Conservation (phyloP, 257 asterid species). For the Lycium barbarum region DNA sequence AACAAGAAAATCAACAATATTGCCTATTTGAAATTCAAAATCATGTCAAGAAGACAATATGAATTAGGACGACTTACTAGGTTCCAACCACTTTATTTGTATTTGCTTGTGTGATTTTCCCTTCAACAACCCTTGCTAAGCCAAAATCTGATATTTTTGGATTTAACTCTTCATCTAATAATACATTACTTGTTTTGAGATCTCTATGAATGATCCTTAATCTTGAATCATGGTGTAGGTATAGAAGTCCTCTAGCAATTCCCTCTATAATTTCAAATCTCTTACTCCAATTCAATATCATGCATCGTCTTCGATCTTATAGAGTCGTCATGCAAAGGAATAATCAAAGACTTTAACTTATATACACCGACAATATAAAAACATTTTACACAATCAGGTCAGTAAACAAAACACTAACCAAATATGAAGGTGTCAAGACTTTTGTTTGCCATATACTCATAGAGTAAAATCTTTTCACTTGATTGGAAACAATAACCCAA, state of each 20-base stretch:
- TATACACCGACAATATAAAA: background rate
- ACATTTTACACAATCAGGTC: no score
- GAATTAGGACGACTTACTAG: slow-evolving; percentile 14
- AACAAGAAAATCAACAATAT: background rate
- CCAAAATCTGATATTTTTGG: slow-evolving; percentile 31
- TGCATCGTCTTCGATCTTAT: background rate
- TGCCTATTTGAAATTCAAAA: background rate
- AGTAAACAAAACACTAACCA: background rate
- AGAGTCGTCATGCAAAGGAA: background rate
- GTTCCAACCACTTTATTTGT: slow-evolving; percentile 30
- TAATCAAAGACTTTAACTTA: background rate
- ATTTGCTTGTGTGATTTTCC: slow-evolving; percentile 28
- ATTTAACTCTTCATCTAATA: slow-evolving; percentile 25
- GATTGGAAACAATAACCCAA: slow-evolving; percentile 27
- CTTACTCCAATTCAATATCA: background rate
- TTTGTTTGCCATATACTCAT: slow-evolving; percentile 24
- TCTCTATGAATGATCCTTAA: slow-evolving; percentile 25
- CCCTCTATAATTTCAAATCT: slow-evolving; percentile 25
- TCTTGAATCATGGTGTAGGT: slow-evolving; percentile 23
- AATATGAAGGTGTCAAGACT: slow-evolving; percentile 26
- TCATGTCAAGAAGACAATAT: background rate
- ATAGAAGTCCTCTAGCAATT: slow-evolving; percentile 28
- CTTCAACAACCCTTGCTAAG: slow-evolving; percentile 27
- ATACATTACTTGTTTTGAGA: slow-evolving; percentile 25
- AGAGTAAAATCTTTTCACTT: slow-evolving; percentile 28